Base-by-base conservation (phyloP, 129 eudicot species). In the Artemisia tridentata region DNA sequence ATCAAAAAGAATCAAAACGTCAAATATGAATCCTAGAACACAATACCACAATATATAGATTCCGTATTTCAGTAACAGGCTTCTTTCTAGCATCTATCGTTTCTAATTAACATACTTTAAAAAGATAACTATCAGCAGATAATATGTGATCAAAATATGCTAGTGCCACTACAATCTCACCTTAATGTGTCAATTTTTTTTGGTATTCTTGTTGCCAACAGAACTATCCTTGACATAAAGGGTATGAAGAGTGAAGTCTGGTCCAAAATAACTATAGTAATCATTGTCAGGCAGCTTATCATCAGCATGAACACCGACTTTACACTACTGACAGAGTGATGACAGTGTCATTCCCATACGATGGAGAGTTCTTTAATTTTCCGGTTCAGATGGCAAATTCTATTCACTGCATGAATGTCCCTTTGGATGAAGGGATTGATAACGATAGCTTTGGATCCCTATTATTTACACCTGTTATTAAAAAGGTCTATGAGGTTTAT, bases 241-340 rank as follows among this genome's bases (percentile, higher is more conserved):
- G 29, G 29, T 25, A 25, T 25, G 91, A 80, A 92, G 96, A 19
- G 87, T 88, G 75, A 88, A 88, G 69, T 86, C 96, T 20, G 96
- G 98, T 54, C 96, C 98, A 88, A 88, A 92, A 72, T 92, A 92
- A 76, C 86, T 95, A 15, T 78, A 86, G 65, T 86, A 92, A 25
- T 88, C 96, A 69, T 86, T 92, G 72, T 83, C 84, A 29, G 98
- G 98, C 77, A 92, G 80, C 51, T 88, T 84, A 60, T 88, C 86
- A 21, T 86, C 95, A 71, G 89, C 96, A 70, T 92, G 96, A 68
- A 88, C 98, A 15, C 86, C 98, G 54, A 88, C 96, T n/a, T 25
- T 91, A 88, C 72, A 85, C 90, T 16, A 92, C 98, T 7, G 91
- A 92, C 38, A 72, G 98, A 77, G 98, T 92, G 18, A 92, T 92